phyloP scores from a whole-genome alignment of 1,139 yeast genomes.

The Meyerozyma carpophila region DNA sequence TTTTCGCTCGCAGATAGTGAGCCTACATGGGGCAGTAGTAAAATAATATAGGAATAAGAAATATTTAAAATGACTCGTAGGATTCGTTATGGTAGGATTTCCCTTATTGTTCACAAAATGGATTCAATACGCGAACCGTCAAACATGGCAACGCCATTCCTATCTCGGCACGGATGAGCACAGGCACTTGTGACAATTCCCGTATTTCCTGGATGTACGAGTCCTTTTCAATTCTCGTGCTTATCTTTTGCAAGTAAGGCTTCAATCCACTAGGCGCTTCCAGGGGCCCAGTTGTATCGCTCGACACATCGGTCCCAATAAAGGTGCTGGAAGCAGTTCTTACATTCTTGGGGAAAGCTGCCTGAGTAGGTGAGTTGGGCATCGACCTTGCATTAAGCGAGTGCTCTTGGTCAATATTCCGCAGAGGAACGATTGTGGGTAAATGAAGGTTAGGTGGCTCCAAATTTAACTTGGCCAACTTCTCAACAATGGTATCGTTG shows the following conservation, averaged over 20 bases:
- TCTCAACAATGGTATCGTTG: slow-evolving; percentile 39
- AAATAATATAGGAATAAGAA: neutral
- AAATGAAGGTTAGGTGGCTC: slow-evolving; percentile 45
- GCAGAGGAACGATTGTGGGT: slow-evolving; percentile 22
- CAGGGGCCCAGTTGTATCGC: slow-evolving; percentile 6
- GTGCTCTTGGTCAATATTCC: slow-evolving; percentile 3
- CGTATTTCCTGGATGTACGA: slow-evolving; percentile 71
- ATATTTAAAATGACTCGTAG: neutral
- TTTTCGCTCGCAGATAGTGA: neutral
- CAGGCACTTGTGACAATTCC: slow-evolving; percentile 76
- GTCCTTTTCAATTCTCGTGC: slow-evolving; percentile 58
- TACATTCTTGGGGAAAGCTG: slow-evolving; percentile 18
- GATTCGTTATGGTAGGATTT: neutral
- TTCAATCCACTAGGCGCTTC: slow-evolving; percentile 35
- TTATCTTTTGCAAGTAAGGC: slow-evolving; percentile 52
- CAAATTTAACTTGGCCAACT: slow-evolving; percentile 46
- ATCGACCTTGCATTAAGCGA: slow-evolving; percentile 17
- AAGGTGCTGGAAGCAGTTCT: slow-evolving; percentile 22
- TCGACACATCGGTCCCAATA: slow-evolving; percentile 8
- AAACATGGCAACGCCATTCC: slow-evolving; percentile 95
- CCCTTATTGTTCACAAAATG: slow-evolving; percentile 39
- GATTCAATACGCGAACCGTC: slow-evolving; percentile 90
- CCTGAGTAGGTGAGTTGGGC: slow-evolving; percentile 25
- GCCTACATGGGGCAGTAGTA: neutral
- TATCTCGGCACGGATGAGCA: slow-evolving; percentile 82